These are phyloP conservation scores for Cupressus sempervirens DNA, from an alignment of 75 land plant species.

Conservation along the genomic window DNA sequence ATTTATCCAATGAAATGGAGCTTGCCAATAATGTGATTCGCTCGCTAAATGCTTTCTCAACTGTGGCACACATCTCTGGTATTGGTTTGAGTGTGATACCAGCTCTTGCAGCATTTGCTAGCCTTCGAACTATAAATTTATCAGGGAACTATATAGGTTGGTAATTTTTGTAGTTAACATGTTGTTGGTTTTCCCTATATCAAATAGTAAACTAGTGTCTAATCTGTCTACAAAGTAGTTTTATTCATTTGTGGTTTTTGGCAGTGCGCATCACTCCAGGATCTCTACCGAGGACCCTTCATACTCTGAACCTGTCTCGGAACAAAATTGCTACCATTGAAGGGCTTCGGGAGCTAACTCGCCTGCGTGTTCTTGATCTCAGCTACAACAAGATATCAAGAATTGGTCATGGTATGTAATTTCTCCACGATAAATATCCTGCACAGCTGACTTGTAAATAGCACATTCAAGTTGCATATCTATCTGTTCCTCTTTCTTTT, in stretches of 20 bases:
- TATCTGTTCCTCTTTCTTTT: not conserved
- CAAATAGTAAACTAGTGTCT: not conserved
- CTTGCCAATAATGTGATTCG: slow-evolving; percentile 45
- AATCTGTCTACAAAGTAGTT: not conserved
- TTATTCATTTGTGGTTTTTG: slow-evolving; percentile 8
- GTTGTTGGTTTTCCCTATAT: not conserved
- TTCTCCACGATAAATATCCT: not conserved
- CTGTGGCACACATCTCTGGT: slow-evolving; percentile 73
- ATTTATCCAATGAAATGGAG: slow-evolving; percentile 31
- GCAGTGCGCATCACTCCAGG: slow-evolving; percentile 71
- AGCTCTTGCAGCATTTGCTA: slow-evolving; percentile 34
- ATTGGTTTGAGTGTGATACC: slow-evolving; percentile 72
- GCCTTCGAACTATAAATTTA: slow-evolving; percentile 65
- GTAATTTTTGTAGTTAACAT: slow-evolving; percentile 9
- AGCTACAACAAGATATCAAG: slow-evolving; percentile 75
- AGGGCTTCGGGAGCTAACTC: slow-evolving; percentile 74
- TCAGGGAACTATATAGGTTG: slow-evolving; percentile 80
- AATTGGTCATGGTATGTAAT: slow-evolving; percentile 73
- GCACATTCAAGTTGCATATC: not conserved
- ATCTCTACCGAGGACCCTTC: slow-evolving; percentile 72
- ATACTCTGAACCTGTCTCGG: slow-evolving; percentile 65
- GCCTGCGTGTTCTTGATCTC: slow-evolving; percentile 66
- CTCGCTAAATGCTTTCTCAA: slow-evolving; percentile 62
- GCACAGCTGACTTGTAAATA: no score
- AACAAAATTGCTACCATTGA: slow-evolving; percentile 79